Evolutionary conservation across 768 basidiomycete species (phyloP).

Genomic region (Dictyophora rubrovolvata): DNA sequence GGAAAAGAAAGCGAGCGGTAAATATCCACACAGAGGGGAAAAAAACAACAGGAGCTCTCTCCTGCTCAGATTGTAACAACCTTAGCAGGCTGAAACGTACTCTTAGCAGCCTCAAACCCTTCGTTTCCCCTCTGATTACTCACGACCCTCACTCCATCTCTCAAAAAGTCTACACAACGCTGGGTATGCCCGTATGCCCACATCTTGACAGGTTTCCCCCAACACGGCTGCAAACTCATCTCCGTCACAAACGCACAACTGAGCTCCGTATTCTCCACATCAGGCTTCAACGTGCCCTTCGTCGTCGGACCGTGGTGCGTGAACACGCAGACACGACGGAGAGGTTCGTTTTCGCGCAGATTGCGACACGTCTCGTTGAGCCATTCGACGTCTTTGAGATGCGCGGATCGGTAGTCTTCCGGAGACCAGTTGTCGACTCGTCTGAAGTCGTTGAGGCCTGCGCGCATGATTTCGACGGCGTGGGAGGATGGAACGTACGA

Average conservation of each 20-base stretch:
- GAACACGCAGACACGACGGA: slow-evolving; percentile 24
- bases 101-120: slow-evolving; percentile 10
- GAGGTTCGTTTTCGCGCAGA: slow-evolving; percentile 21
- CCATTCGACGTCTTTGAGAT: slow-evolving; percentile 24
- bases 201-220: slow-evolving; percentile 20
- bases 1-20: too few relatives aligned
- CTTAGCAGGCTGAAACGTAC: slow-evolving; percentile 4
- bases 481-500: slow-evolving; percentile 20
- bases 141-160: slow-evolving; percentile 23
- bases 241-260: slow-evolving; percentile 10
- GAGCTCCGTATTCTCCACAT: slow-evolving; percentile 7
- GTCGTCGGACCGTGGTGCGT: slow-evolving; percentile 33
- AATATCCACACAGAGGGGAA: too few relatives aligned
- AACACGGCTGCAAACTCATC: slow-evolving; percentile 13
- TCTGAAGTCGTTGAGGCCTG: slow-evolving; percentile 25
- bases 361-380: slow-evolving; percentile 19
- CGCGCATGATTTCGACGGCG: slow-evolving; percentile 19
- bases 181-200: slow-evolving; percentile 37
- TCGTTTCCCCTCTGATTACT: slow-evolving; percentile 28
- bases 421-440: slow-evolving; percentile 21
- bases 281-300: slow-evolving; percentile 24
- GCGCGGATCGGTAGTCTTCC: slow-evolving; percentile 15
- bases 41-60: too few relatives aligned
- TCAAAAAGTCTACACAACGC: slow-evolving; percentile 27
- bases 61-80: not conserved